Base-by-base conservation (phyloP, 192 early-diverging fungal genomes). In the Funneliformis mosseae region DNA sequence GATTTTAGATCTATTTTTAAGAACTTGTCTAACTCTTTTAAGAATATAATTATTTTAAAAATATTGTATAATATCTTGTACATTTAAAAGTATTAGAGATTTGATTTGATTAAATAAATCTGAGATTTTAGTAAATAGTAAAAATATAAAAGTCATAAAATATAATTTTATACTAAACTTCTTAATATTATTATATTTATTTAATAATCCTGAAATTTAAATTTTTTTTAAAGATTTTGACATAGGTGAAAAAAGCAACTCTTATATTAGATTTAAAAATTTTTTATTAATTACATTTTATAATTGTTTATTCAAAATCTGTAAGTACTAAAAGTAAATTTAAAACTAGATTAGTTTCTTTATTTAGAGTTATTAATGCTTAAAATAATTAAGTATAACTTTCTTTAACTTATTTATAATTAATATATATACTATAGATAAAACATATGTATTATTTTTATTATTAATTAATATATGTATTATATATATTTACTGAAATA, bases 1-100 rank as follows among this genome's bases (percentile, higher is more conserved):
- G 61, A 39, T 6, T 76, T 38, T 12, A 76, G 16, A 5, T 76
- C 74, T 76, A 42, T 59, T 76, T 41, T 38, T 59, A 27, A n/a
- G 50, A n/a, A n/a, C n/a, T n/a, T n/a, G n/a, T 14, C 48, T 3
- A 25, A 75, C 27, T 75, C 25, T 55, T 38, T 21, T 23, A 33
- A 25, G 6, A 28, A 75, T 25, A 60, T 55, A 75, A 75, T 0
- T 75, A 4, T 50, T 43, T 60, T 75, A 46, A 75, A 75, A 55
- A 46, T 59, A 75, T 28, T 75, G 4, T 10, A 55, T 6, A 2
- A 74, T 14, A 4, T 14, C 8, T 46, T 0, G 6, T 21, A 41
- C 39, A 64, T 28, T 8, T 27, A 0, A 12, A 48, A 12, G 41
- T 3, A 70, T 21, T 70, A 41, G 2, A 4, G 11, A 8, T 43